phyloP scores from a whole-genome alignment of 768 basidiomycete genomes.

The Lentinula guzmanii region DNA sequence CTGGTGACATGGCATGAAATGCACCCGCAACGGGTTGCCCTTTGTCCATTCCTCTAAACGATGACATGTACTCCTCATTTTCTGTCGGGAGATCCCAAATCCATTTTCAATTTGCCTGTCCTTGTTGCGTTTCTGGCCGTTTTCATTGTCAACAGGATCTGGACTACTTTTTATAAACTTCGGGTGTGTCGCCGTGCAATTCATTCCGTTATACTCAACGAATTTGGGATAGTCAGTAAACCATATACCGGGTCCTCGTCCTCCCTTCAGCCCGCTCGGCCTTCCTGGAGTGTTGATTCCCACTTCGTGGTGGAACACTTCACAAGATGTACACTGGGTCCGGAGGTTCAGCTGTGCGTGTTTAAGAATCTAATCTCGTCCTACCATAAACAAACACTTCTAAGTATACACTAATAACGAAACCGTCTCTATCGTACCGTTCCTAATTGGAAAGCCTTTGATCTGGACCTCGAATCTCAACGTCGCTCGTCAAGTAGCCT shows the following conservation, averaged over 20 bases:
- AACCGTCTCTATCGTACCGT: conserved; percentile 33
- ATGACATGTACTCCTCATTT: background rate
- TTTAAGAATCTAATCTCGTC: background rate
- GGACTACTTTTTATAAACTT: background rate
- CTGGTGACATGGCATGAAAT: background rate
- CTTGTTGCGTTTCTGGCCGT: background rate
- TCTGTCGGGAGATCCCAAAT: background rate
- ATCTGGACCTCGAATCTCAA: conserved; percentile 42
- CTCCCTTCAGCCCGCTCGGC: conserved; percentile 33
- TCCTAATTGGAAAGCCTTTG: conserved; percentile 26
- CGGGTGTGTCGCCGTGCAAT: background rate
- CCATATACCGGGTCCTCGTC: conserved; percentile 31
- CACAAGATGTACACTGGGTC: conserved; percentile 27
- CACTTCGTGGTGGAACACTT: conserved; percentile 38
- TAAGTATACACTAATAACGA: conserved; percentile 34
- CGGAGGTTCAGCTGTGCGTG: conserved; percentile 28
- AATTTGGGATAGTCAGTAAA: conserved; percentile 22
- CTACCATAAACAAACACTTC: background rate
- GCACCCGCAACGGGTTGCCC: too few relatives aligned
- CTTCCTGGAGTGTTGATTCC: conserved; percentile 31
- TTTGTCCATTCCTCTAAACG: too few relatives aligned
- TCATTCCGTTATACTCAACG: background rate
- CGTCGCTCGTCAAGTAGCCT: conserved; percentile 36
- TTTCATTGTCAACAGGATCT: background rate
- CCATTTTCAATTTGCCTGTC: background rate